A percentile compares a stretch with the other conserved stretches of the same genome.
phyloP scores from a whole-genome alignment of 2,329 filamentous ascomycete species.

The Fonsecaea erecta region DNA sequence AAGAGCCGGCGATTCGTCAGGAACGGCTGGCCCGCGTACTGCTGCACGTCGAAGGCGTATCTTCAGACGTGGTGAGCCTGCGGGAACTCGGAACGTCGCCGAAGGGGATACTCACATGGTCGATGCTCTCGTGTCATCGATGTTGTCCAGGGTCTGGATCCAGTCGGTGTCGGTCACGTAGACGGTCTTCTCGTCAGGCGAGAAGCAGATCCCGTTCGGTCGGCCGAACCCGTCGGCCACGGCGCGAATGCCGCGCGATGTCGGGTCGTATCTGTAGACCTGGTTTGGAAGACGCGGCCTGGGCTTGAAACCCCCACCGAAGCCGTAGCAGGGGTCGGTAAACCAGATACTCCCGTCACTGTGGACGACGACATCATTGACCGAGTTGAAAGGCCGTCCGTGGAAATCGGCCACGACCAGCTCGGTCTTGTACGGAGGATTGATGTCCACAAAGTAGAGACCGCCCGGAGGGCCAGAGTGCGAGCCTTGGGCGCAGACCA shows the following conservation, averaged over 20 bases:
- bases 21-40: conserved; percentile 44
- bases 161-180: conserved; percentile 49
- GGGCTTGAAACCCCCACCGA: conserved; percentile 43
- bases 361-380: conserved; percentile 47
- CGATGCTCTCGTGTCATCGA: conserved; percentile 5
- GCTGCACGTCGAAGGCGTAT: conserved; percentile 48
- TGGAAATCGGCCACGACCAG: conserved; percentile 11
- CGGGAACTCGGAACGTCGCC: background rate
- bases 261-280: conserved; percentile 46
- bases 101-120: background rate
- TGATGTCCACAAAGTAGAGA: conserved; percentile 3
- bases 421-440: background rate
- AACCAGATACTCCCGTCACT: conserved; percentile 48
- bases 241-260: conserved; percentile 40
- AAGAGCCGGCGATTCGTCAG: conserved; percentile 59
- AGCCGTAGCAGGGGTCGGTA: conserved; percentile 47
- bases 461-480: background rate
- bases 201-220: conserved; percentile 51
- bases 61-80: conserved; percentile 20
- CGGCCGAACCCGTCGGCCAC: conserved; percentile 47
- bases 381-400: conserved; percentile 41
- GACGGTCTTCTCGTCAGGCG: conserved; percentile 44
- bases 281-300: conserved; percentile 43
- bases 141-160: conserved; percentile 35
- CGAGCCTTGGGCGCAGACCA: conserved; percentile 48